These are phyloP conservation scores for Coemansia sp. DNA, from an alignment of 192 early-diverging fungal genomes.

Conservation along the genomic window DNA sequence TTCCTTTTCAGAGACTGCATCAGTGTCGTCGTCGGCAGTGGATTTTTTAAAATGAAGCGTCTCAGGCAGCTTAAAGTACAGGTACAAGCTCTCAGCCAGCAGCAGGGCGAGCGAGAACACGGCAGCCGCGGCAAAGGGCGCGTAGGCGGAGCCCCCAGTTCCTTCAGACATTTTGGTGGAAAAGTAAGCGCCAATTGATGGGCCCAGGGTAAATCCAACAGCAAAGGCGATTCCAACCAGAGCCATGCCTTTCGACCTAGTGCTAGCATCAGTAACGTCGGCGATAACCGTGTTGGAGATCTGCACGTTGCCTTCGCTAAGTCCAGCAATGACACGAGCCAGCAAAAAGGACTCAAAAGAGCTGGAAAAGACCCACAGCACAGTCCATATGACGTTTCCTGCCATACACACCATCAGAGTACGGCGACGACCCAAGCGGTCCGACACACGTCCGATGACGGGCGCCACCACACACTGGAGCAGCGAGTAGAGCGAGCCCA, in stretches of 20 bases:
- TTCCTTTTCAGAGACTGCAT: not conserved
- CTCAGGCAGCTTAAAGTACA: conserved; percentile 79
- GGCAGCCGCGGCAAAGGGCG: conserved; percentile 88
- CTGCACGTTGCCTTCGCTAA: conserved; percentile 98
- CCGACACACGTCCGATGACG: conserved; percentile 77
- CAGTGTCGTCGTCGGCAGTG: not conserved
- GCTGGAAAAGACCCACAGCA: conserved; percentile 87
- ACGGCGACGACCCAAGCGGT: conserved; percentile 76
- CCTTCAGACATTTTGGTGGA: not conserved
- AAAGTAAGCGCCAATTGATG: conserved; percentile 84
- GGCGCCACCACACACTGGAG: conserved; percentile 89
- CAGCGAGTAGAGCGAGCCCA: conserved; percentile 93
- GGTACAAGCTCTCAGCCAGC: conserved; percentile 76
- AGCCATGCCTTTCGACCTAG: conserved; percentile 81
- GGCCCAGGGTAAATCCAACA: conserved; percentile 93
- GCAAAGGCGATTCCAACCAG: conserved; percentile 97
- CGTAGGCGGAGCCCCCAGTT: conserved; percentile 16
- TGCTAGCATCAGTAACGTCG: conserved; percentile 81
- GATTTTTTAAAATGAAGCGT: conserved; percentile 52
- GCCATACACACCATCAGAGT: conserved; percentile 88
- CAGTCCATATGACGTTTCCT: conserved; percentile 86
- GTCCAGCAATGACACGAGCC: conserved; percentile 85
- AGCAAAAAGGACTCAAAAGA: conserved; percentile 84
- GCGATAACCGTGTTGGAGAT: conserved; percentile 94
- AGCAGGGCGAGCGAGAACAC: conserved; percentile 85